Evolutionary conservation across 2,329 filamentous ascomycete species (phyloP).

Genomic region (Epicoccum nigrum): DNA sequence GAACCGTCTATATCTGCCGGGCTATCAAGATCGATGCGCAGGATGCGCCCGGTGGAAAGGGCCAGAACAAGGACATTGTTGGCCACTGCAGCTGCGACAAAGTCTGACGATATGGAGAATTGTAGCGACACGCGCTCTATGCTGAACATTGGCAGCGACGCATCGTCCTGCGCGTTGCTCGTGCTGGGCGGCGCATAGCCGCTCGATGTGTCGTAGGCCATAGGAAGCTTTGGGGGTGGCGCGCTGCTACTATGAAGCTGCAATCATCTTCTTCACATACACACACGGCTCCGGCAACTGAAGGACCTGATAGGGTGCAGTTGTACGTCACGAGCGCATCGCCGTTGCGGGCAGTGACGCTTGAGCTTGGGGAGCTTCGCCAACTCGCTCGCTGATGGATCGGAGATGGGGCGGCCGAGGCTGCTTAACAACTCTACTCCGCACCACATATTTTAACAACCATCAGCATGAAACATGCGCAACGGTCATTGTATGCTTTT

Average conservation of each 20-base stretch:
- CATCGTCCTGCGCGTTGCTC: conserved; percentile 65
- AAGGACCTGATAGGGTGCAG: background rate
- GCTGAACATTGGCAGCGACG: conserved; percentile 85
- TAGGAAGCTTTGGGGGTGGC: conserved; percentile 43
- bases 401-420: background rate
- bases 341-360: conserved; percentile 23
- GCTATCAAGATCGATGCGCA: conserved; percentile 92
- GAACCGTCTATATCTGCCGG: conserved; percentile 86
- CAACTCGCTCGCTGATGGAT: conserved; percentile 1
- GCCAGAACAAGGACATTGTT: conserved; percentile 96
- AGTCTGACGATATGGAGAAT: conserved; percentile 93
- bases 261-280: conserved; percentile 20
- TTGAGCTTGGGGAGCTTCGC: conserved; percentile 6
- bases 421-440: too few species aligned
- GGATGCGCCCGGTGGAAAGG: conserved; percentile 86
- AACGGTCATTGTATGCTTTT: too few species aligned
- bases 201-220: conserved; percentile 74
- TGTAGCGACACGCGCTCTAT: conserved; percentile 90
- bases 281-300: conserved; percentile 18
- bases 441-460: too few species aligned
- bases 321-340: conserved; percentile 14
- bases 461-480: too few species aligned
- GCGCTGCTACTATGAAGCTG: conserved; percentile 18
- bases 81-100: conserved; percentile 93
- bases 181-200: conserved; percentile 75